phyloP scores from a whole-genome alignment of 352 stramenopile species.

The Thraustotheca clavata region DNA sequence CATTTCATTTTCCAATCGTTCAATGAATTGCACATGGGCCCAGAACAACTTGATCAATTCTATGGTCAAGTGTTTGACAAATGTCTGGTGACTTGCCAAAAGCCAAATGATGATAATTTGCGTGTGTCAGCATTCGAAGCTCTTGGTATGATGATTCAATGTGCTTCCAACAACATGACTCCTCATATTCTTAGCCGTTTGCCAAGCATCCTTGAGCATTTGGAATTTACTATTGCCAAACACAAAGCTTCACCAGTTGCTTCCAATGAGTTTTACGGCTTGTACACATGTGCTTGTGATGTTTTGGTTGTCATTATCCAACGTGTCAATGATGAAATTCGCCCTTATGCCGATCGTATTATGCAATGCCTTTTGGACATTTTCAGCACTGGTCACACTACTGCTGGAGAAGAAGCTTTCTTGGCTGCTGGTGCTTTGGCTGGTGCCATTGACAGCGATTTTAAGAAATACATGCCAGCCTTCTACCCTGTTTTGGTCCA shows the following conservation, averaged over 20 bases:
- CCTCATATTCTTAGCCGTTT: conserved; percentile 72
- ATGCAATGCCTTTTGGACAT: conserved; percentile 95
- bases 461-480: conserved; percentile 93
- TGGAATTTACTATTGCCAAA: conserved; percentile 69
- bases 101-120: conserved; percentile 88
- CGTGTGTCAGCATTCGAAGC: conserved; percentile 89
- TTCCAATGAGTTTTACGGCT: conserved; percentile 27
- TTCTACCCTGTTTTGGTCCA: conserved; percentile 89
- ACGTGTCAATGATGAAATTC: conserved; percentile 86
- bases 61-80: conserved; percentile 92
- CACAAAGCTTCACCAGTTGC: conserved; percentile 57
- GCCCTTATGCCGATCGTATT: conserved; percentile 85
- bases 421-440: conserved; percentile 90
- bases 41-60: conserved; percentile 83
- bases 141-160: conserved; percentile 90
- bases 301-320: conserved; percentile 91
- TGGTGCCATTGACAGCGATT: conserved; percentile 89
- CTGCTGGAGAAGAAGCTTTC: conserved; percentile 94
- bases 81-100: conserved; percentile 86
- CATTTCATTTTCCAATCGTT: conserved; percentile 95
- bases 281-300: conserved; percentile 84
- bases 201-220: conserved; percentile 66
- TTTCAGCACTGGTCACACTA: conserved; percentile 89
- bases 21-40: conserved; percentile 56
- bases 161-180: conserved; percentile 60